These are phyloP conservation scores for Penicillium fimorum DNA, from an alignment of 495 filamentous ascomycete genomes.

Conservation along the genomic window DNA sequence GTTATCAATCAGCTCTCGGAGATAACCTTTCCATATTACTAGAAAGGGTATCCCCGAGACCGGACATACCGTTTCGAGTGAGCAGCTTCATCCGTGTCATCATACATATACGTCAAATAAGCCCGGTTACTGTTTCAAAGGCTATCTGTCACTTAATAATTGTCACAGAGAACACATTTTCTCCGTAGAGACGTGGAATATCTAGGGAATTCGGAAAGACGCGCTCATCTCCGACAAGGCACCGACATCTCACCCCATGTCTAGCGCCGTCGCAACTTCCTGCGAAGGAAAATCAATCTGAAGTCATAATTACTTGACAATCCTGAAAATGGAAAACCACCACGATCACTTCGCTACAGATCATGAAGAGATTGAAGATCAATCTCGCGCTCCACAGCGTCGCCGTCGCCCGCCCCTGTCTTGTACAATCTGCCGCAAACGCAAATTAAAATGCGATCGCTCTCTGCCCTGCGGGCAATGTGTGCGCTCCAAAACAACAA, in stretches of 20 bases:
- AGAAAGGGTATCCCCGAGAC: conserved; percentile 19
- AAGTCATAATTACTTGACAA: not conserved
- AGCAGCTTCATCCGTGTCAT: too few relatives aligned
- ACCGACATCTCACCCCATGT: conserved; percentile 3
- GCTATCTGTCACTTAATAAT: not conserved
- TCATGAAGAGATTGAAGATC: conserved; percentile 13
- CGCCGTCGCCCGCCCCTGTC: conserved; percentile 42
- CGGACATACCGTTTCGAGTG: conserved; percentile 8
- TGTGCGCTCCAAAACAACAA: conserved; percentile 46
- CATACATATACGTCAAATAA: conserved; percentile 2
- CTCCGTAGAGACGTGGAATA: not conserved
- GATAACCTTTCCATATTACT: conserved; percentile 12
- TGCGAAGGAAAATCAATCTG: not conserved
- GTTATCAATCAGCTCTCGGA: conserved; percentile 21
- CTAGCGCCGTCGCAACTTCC: conserved; percentile 3
- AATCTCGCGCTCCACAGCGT: conserved; percentile 21
- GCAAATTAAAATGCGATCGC: conserved; percentile 71
- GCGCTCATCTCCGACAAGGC: not conserved
- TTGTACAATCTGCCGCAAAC: conserved; percentile 56
- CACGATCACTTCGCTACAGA: conserved; percentile 5
- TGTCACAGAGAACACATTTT: not conserved
- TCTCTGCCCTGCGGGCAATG: conserved; percentile 66
- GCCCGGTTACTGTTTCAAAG: not conserved
- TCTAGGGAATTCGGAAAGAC: not conserved
- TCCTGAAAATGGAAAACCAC: conserved; percentile 6